phyloP scores from a whole-genome alignment of 768 basidiomycete genomes.

The Imleria badia region DNA sequence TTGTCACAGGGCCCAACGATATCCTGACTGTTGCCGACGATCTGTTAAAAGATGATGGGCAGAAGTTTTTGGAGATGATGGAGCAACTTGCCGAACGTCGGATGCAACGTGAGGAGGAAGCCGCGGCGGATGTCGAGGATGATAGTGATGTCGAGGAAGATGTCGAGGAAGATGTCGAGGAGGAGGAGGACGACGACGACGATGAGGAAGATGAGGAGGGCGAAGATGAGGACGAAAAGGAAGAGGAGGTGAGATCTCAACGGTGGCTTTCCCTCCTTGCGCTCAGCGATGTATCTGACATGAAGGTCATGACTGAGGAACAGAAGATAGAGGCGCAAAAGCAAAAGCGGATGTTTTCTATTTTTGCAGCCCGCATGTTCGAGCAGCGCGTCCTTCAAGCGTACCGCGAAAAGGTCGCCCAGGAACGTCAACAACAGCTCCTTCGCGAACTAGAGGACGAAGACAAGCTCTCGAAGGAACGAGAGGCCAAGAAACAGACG shows the following conservation, averaged over 20 bases:
- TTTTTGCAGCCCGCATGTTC: conserved; percentile 99
- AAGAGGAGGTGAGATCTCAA: conserved; percentile 42
- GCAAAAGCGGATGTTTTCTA: conserved; percentile 98
- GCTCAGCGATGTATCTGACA: conserved; percentile 11
- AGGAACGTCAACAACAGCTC: conserved; percentile 91
- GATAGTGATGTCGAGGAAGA: conserved; percentile 64
- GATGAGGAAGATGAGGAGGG: conserved; percentile 64
- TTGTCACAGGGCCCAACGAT: conserved; percentile 70
- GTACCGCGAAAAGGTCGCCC: conserved; percentile 96
- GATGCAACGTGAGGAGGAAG: conserved; percentile 85
- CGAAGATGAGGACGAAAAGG: conserved; percentile 44
- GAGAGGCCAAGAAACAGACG: conserved; percentile 89
- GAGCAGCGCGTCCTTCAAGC: conserved; percentile 97
- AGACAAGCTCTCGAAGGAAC: conserved; percentile 80
- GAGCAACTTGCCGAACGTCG: conserved; percentile 95
- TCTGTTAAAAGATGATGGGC: conserved; percentile 96
- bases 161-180: conserved; percentile 55
- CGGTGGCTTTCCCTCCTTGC: neutral
- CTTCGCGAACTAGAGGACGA: conserved; percentile 95
- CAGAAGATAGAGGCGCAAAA: conserved; percentile 99
- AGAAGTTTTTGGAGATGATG: conserved; percentile 99
- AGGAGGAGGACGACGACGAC: conserved; percentile 62
- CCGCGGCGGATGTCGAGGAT: conserved; percentile 58
- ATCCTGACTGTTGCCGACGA: conserved; percentile 99
- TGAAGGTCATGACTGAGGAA: conserved; percentile 83